These are phyloP conservation scores for Pseudomassariella vexata DNA, from an alignment of 2,329 filamentous ascomycete genomes.

Conservation along the genomic window DNA sequence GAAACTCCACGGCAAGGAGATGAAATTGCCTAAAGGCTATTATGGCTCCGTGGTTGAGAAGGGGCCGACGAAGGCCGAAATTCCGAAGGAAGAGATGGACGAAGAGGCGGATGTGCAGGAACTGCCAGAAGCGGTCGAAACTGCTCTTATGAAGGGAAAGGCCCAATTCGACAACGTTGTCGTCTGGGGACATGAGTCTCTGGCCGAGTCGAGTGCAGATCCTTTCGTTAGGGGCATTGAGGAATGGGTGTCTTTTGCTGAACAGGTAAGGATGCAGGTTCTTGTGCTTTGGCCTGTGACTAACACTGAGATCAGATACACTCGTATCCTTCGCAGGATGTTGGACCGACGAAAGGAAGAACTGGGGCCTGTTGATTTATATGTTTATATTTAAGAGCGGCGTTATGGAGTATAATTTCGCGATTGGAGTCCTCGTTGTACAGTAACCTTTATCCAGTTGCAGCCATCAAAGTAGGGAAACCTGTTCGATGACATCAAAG, in stretches of 20 bases:
- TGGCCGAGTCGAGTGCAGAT: conserved; percentile 58
- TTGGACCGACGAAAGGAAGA: background rate
- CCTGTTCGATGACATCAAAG: too few relatives aligned
- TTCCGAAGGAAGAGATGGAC: conserved; percentile 17
- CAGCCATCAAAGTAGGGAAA: too few relatives aligned
- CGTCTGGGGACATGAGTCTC: conserved; percentile 77
- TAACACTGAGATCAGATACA: conserved; percentile 20
- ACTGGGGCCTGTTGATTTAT: background rate
- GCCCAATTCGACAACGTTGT: conserved; percentile 68
- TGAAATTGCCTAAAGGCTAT: conserved; percentile 68
- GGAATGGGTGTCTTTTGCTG: conserved; percentile 75
- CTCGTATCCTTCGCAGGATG: conserved; percentile 19
- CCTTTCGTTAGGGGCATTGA: conserved; percentile 67
- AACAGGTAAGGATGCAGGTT: conserved; percentile 45
- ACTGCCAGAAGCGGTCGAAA: conserved; percentile 39
- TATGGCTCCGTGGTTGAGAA: conserved; percentile 55
- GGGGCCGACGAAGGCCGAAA: conserved; percentile 29
- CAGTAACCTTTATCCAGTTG: too few relatives aligned
- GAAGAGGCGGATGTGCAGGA: conserved; percentile 36
- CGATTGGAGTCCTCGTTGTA: too few relatives aligned
- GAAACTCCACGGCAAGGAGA: conserved; percentile 62
- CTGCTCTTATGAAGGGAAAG: conserved; percentile 55
- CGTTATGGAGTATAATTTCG: too few relatives aligned
- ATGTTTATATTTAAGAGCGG: background rate
- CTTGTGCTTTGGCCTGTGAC: background rate